phyloP scores from a whole-genome alignment of 345 rosid species.

The Bruguiera parviflora region DNA sequence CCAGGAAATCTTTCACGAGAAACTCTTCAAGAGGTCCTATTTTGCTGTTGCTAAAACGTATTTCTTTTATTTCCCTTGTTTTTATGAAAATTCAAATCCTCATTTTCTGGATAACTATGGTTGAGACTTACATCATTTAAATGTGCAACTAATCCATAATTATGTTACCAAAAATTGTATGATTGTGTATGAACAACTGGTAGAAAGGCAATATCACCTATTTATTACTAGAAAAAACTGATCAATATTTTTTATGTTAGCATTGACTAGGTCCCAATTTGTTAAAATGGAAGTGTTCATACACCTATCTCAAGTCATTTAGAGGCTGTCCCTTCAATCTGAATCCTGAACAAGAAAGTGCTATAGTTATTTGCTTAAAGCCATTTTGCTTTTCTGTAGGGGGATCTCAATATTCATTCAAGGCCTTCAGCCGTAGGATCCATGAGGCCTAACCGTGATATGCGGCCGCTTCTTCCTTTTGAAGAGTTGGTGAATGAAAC shows the following conservation, averaged over 20 bases:
- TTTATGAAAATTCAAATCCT: not conserved
- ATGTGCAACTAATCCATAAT: too few relatives aligned
- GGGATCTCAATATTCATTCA: constrained; percentile 37
- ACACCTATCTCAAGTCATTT: too few relatives aligned
- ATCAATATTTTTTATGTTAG: too few relatives aligned
- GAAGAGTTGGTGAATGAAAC: constrained; percentile 51
- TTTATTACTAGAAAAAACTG: too few relatives aligned
- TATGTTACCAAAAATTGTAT: too few relatives aligned
- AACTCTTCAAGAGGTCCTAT: constrained; percentile 43
- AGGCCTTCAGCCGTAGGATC: constrained; percentile 48
- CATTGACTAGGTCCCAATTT: too few relatives aligned
- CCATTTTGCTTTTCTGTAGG: constrained; percentile 36
- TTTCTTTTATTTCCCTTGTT: not conserved
- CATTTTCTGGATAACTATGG: not conserved
- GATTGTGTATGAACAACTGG: too few relatives aligned
- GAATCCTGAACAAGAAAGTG: too few relatives aligned
- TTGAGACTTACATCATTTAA: too few relatives aligned
- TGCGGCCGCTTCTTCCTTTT: constrained; percentile 68
- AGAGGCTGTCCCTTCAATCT: too few relatives aligned
- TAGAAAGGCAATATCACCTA: too few relatives aligned
- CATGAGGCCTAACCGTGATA: constrained; percentile 38
- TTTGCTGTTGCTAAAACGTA: not conserved
- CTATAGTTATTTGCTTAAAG: not conserved
- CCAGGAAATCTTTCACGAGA: constrained; percentile 56
- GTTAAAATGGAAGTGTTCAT: too few relatives aligned